Base-by-base conservation (phyloP, 2,329 filamentous ascomycete genomes). In the Fusarium devonianum region DNA sequence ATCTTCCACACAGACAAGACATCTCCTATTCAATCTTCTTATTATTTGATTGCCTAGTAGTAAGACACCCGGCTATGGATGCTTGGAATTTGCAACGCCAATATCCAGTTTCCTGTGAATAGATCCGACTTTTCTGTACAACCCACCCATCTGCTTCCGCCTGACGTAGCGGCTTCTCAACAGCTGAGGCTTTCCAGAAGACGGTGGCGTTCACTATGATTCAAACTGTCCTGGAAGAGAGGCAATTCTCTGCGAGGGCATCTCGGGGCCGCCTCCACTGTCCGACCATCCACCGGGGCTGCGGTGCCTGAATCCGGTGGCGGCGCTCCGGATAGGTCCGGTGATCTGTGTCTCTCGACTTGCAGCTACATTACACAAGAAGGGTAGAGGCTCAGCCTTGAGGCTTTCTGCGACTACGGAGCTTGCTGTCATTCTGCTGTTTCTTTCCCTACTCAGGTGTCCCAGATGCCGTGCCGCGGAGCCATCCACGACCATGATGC, bases 251-350 rank as follows among this genome's bases (percentile, higher is more conserved):
- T n/a, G n/a, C n/a, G n/a, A n/a, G n/a, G n/a, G n/a, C n/a, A n/a
- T n/a, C n/a, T n/a, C n/a, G n/a, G n/a, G n/a, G n/a, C n/a, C n/a
- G n/a, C n/a, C n/a, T n/a, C n/a, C n/a, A n/a, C 8, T 25, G 18
- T 36, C 25, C 37, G 13, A n/a, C 35, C 19, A 37, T 35, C 23
- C 25, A 18, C 40, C 46, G 41, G 41, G 45, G 34, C 17, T 30
- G 37, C 30, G 29, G 55, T 53, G 39, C 40, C 55, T 58, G 33
- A n/a, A 23, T 42, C 43, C 40, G 37, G 44, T 52, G 50, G 42
- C 35, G 43, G 55, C 41, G 40, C 49, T 21, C 17, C 18, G 18
- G 34, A 33, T 13, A 35, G 30, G 21, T 13, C 16, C 45, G 14
- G 9, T 25, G 14, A 5, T 26, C 11, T 29, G 8, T 12, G 21